Evolutionary conservation across 2,329 filamentous ascomycete genomes (phyloP).

Genomic region (Whalleya microplaca): DNA sequence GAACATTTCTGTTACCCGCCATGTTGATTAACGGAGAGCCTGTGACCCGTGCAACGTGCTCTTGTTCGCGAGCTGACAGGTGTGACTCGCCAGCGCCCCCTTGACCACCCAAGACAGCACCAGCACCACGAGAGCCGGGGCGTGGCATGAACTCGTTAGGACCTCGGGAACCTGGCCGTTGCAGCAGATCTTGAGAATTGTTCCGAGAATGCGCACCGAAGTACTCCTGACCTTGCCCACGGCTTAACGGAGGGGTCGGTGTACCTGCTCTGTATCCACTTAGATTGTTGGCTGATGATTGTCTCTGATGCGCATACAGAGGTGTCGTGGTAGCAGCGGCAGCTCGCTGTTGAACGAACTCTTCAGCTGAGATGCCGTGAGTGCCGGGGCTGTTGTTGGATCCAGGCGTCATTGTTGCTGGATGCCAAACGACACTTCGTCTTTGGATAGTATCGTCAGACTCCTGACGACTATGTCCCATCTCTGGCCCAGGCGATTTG

Average conservation of each 20-base stretch:
- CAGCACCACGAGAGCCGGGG: conserved; percentile 59
- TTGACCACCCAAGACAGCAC: conserved; percentile 48
- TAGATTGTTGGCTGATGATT: conserved; percentile 56
- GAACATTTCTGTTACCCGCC: conserved; percentile 56
- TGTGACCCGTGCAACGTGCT: conserved; percentile 83
- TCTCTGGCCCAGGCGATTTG: conserved; percentile 30
- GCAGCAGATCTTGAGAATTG: conserved; percentile 46
- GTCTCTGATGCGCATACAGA: conserved; percentile 63
- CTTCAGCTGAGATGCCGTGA: conserved; percentile 67
- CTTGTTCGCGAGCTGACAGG: conserved; percentile 85
- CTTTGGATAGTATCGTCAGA: conserved; percentile 56
- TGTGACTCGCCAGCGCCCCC: conserved; percentile 57
- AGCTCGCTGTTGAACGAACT: conserved; percentile 81
- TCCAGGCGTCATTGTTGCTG: conserved; percentile 57
- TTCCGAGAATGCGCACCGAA: conserved; percentile 48
- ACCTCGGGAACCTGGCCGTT: conserved; percentile 51
- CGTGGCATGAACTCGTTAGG: conserved; percentile 50
- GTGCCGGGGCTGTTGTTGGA: conserved; percentile 52
- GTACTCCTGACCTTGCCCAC: conserved; percentile 47
- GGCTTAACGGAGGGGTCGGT: conserved; percentile 48
- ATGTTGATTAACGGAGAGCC: conserved; percentile 76
- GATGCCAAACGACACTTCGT: conserved; percentile 79
- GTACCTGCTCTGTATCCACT: conserved; percentile 44
- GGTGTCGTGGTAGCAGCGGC: conserved; percentile 59
- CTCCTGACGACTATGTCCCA: conserved; percentile 49